Conservation (phyloP, 2,329 filamentous ascomycete species). For the Herpotrichia juniperi region DNA sequence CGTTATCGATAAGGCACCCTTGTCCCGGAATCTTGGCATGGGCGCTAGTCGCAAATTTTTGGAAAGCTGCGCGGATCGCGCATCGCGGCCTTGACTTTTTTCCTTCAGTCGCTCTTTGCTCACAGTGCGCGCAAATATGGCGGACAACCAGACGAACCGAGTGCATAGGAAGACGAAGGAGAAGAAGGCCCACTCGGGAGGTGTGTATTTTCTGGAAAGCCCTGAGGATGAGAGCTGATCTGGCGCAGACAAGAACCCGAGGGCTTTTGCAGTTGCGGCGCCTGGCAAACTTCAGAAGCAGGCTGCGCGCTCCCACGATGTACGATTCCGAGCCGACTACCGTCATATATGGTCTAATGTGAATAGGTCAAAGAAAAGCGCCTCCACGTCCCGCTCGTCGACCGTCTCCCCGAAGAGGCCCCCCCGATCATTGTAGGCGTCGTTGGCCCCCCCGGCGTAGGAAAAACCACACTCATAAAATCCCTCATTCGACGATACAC, state of each 20-base stretch:
- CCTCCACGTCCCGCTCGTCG: constrained; percentile 93
- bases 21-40: constrained; percentile 30
- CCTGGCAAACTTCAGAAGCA: constrained; percentile 81
- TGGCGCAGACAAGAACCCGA: constrained; percentile 74
- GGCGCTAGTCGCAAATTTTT: constrained; percentile 40
- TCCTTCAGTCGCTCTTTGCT: background rate
- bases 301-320: constrained; percentile 74
- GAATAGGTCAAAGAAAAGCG: constrained; percentile 88
- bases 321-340: no score
- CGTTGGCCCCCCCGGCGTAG: constrained; percentile 90
- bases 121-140: background rate
- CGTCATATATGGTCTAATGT: background rate
- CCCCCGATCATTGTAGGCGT: constrained; percentile 92
- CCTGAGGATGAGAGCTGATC: constrained; percentile 11
- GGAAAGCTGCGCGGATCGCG: constrained; percentile 11
- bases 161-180: constrained; percentile 87
- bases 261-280: constrained; percentile 85
- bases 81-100: background rate
- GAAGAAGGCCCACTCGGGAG: constrained; percentile 78
- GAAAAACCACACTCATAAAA: constrained; percentile 95
- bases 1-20: constrained; percentile 45
- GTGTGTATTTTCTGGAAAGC: constrained; percentile 38
- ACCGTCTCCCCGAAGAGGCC: constrained; percentile 92
- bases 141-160: constrained; percentile 74
- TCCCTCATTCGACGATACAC: constrained; percentile 92